Conservation (phyloP, 179 eudicot genomes). For the Beta lomatogona region DNA sequence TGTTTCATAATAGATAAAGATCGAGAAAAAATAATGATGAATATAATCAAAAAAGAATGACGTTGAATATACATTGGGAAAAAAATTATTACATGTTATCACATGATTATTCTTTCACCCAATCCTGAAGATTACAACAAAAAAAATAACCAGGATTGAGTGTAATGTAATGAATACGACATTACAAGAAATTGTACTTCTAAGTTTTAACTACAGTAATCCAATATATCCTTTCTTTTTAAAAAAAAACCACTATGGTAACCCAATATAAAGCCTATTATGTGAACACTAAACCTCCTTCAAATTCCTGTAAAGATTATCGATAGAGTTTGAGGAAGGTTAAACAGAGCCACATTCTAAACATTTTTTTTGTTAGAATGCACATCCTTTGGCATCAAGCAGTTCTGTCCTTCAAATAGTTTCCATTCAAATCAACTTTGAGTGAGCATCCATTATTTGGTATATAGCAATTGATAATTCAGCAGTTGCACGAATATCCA, state of each 20-base stretch:
- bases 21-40: neutral
- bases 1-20: neutral
- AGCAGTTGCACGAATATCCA: neutral
- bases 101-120: conserved; percentile 3
- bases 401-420: conserved; percentile 1
- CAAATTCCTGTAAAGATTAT: neutral
- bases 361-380: neutral
- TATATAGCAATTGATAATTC: neutral
- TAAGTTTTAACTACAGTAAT: no score
- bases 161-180: neutral
- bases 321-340: neutral
- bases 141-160: neutral
- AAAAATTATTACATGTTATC: neutral
- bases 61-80: neutral
- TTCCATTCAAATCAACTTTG: neutral
- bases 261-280: neutral
- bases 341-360: neutral
- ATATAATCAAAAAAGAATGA: no score
- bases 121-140: neutral
- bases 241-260: neutral
- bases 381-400: neutral
- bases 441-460: conserved; percentile 1
- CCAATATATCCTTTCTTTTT: no score
- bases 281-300: neutral
- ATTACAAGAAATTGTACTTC: neutral